These are phyloP conservation scores for Penicillium sp. DNA, from an alignment of 2,329 filamentous ascomycete species.

Conservation along the genomic window DNA sequence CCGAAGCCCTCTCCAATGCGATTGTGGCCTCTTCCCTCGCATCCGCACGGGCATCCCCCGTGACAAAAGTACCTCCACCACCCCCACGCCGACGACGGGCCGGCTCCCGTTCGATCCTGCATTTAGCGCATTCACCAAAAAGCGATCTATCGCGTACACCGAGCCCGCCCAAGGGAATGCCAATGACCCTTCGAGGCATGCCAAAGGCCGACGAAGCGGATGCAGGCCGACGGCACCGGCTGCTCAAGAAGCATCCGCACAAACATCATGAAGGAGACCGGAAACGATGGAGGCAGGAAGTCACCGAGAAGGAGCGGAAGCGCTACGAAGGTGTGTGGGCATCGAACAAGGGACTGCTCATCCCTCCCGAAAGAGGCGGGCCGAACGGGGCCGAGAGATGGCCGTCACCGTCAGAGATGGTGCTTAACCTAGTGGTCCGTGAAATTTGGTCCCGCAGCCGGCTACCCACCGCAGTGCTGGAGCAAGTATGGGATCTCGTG, in stretches of 20 bases:
- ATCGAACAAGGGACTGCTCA: constrained; percentile 46
- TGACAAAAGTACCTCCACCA: constrained; percentile 37
- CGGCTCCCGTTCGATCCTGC: constrained; percentile 38
- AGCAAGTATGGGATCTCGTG: constrained; percentile 49
- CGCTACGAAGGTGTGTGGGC: constrained; percentile 53
- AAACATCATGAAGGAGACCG: constrained; percentile 51
- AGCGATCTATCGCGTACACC: constrained; percentile 30
- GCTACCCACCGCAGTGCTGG: constrained; percentile 38
- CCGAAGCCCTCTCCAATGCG: constrained; percentile 45
- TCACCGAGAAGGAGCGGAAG: constrained; percentile 47
- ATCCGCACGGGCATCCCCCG: constrained; percentile 41
- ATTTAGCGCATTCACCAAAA: constrained; percentile 30
- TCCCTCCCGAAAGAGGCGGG: constrained; percentile 22
- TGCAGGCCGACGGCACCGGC: constrained; percentile 32
- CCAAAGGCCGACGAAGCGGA: constrained; percentile 37
- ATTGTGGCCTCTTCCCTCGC: constrained; percentile 50
- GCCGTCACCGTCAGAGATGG: constrained; percentile 38
- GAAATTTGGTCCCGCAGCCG: constrained; percentile 52
- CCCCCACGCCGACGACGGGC: constrained; percentile 40
- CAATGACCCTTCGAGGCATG: constrained; percentile 43
- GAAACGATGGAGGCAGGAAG: constrained; percentile 44
- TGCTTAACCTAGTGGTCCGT: constrained; percentile 46
- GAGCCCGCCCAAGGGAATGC: constrained; percentile 41
- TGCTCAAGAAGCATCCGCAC: constrained; percentile 46
- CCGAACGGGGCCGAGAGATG: constrained; percentile 15